Evolutionary conservation across 129 eudicot genomes (phyloP), one percentile per base, ranked within the genome.

Genomic region (Escallonia herrerae): DNA sequence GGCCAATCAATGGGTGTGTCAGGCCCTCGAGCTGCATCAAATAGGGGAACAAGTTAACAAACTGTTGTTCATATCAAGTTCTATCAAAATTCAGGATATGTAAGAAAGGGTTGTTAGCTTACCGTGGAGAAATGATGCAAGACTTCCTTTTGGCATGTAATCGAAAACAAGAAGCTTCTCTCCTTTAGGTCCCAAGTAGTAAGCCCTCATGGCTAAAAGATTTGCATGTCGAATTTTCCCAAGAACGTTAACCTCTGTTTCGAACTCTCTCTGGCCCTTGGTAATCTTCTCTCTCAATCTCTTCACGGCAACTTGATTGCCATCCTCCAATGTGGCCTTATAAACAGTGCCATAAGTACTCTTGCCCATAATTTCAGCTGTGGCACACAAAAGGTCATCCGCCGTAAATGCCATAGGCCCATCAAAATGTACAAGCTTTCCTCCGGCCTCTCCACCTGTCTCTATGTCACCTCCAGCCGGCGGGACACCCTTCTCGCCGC

Each of bases 341-440:
- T 90, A 90, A 59, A 90, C 97, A 40, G 97, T 90, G 9, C 97
- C 97, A 73, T 86, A 90, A 60, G 95, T 90, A 74, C 97, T 90
- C 63, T 90, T 90, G 9, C 97, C 95, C 91, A 90, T 83, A 37
- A 90, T 83, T 78, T 90, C 97, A 10, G 97, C 95, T 13, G 97
- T 90, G 4, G 97, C 97, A 77, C 97, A 90, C 73, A 90, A 55
- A 59, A 90, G 86, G 70, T 90, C 97, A 77, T 90, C 97, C 38
- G 97, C 91, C n/a, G 91, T 79, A 43, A 90, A 90, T 54, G 76
- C 84, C 82, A 79, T 61, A 15, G 95, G 95, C 56, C 97, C 97
- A 66, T 86, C 95, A 63, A 90, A 90, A 69, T 90, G 95, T 5
- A 90, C 95, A 15, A 90, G 85, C 74, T 86, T 90, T 47, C 97